phyloP scores from a whole-genome alignment of 1,139 yeast genomes.

The Chernovozyma aurita region DNA sequence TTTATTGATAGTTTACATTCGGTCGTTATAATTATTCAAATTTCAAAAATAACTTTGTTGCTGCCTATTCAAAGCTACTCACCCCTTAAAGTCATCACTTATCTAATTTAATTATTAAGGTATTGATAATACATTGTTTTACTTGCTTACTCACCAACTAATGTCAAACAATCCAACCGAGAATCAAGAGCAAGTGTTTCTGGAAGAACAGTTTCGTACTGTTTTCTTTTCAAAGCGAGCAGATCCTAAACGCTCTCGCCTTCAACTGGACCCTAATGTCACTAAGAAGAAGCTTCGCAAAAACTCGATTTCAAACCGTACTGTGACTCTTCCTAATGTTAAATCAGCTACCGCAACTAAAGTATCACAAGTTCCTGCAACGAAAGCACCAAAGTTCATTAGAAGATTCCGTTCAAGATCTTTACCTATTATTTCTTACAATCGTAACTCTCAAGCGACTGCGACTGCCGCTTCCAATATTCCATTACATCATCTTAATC shows the following conservation, averaged over 20 bases:
- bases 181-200: conserved; percentile 23
- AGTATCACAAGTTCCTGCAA: conserved; percentile 9
- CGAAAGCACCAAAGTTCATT: conserved; percentile 34
- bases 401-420: conserved; percentile 40
- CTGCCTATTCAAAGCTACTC: too few species aligned
- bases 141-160: too few species aligned
- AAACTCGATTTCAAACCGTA: conserved; percentile 3
- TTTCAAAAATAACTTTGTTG: too few species aligned
- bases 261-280: conserved; percentile 10
- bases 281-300: conserved; percentile 7
- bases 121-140: too few species aligned
- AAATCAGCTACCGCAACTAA: conserved; percentile 7
- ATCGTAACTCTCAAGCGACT: conserved; percentile 5
- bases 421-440: conserved; percentile 40
- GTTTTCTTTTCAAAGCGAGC: conserved; percentile 22
- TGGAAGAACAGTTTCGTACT: conserved; percentile 31
- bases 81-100: too few species aligned
- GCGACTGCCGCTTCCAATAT: conserved; percentile 7
- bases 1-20: too few species aligned
- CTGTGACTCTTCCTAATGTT: conserved; percentile 7
- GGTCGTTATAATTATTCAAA: too few species aligned
- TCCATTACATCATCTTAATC: conserved; percentile 1
- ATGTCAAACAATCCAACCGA: conserved; percentile 18
- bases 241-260: conserved; percentile 13
- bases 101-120: too few species aligned